Base-by-base conservation (phyloP, 2,329 filamentous ascomycete species). In the Mycosphaerella sp. region DNA sequence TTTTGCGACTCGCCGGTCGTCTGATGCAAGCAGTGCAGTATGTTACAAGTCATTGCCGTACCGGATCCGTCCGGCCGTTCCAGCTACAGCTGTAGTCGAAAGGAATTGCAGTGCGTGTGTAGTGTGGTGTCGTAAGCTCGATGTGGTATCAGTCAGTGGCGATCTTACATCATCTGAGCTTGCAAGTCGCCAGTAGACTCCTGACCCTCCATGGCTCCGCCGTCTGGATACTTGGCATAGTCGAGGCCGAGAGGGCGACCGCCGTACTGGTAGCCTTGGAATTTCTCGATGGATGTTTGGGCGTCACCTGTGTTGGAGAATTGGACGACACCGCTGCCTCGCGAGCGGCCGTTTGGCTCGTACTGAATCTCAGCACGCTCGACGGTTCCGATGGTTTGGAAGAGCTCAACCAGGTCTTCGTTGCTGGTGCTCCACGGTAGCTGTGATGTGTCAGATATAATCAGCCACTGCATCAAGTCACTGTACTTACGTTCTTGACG, bases 331-430 rank as follows among this genome's bases (percentile, higher is more conserved):
- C 93, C 93, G 53, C 87, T 93, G 58, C 93, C 93, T 58, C 89
- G 86, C 54, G 93, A 98, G 63, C 93, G 87, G 41, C 93, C 93
- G 65, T 94, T 97, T 3, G 88, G 86, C 70, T 98, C 93, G 66
- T 98, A 97, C 72, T 98, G 93, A 51, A 98, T 97, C 73, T 98
- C 93, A n/a, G 93, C 93, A 64, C 93, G 89, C 65, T 96, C 89
- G 53, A 98, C 93, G 70, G 95, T 95, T 58, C 93, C 93, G 65
- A 98, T 98, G 9, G 93, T 98, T 14, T 87, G 90, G 76, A 98
- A 98, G 16, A 98, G 79, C 69, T 98, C 93, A 51, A 97, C 82
- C 21, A 98, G 77, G 70, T 98, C 93, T 57, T 98, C 93, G 67
- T 98, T 97, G 75, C 90, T 96, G 13, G 93, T 98, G 25, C 93